Base-by-base conservation (phyloP, 2,329 filamentous ascomycete genomes). In the Kalmusia sp. region DNA sequence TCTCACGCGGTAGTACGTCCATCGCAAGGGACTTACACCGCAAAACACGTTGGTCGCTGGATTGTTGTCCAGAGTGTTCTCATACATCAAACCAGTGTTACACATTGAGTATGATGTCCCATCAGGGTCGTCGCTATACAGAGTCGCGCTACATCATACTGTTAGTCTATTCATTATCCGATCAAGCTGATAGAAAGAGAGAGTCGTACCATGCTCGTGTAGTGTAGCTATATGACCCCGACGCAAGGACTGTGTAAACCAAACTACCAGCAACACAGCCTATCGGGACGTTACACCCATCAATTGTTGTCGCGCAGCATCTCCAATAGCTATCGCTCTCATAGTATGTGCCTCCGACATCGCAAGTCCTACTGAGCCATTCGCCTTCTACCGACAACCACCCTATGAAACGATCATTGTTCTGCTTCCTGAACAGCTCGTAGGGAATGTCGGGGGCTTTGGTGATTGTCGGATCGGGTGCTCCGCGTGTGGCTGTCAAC, bases 11-110 rank as follows among this genome's bases (percentile, higher is more conserved):
- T 62, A 67, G 43, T 67, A 69, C 6, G 54, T 62, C 57, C 58
- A 69, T 17, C 65, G 68, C 14, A 60, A 11, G 2, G 58, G 56
- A 11, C 50, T 55, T 2, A 55, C 27, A 27, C 64, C 66, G 35
- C 66, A 69, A 34, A 65, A 63, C 24, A 68, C 51, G 40, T 69
- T 65, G 4, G 63, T 65, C 15, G 55, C 39, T n/a, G 64, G 63
- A 46, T 54, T 56, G 1, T 58, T 55, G 33, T 65, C 64, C 12
- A 40, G 41, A 9, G 59, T 54, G 27, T 66, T 68, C 51, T 68
- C 60, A 41, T 55, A 68, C 43, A 67, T 51, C 30, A 62, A 64
- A 3, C 57, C 61, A 4, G 65, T 68, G 37, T 69, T 68, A 33
- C 67, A 68, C 3, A 68, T 35, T 12, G 60, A 59, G 19, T 56